Conservation (phyloP, 1,284 basidiomycete genomes). For the Puccinia horiana region DNA sequence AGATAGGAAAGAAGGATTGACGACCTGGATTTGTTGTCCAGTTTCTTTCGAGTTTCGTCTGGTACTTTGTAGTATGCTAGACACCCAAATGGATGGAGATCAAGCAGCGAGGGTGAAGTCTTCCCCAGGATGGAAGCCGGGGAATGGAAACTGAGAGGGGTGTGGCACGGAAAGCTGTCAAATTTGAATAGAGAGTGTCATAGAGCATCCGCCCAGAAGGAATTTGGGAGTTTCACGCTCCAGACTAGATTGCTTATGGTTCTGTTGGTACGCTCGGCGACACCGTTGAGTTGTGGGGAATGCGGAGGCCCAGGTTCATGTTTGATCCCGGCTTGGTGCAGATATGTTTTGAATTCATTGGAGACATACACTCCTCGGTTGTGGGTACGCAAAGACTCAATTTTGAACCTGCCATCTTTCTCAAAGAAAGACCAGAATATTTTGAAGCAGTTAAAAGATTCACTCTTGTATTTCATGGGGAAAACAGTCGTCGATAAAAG, state of each 20-base stretch:
- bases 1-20: slow-evolving; percentile 16
- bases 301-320: slow-evolving; percentile 59
- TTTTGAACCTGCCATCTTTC: slow-evolving; percentile 52
- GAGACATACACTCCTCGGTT: slow-evolving; percentile 54
- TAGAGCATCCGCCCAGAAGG: slow-evolving; percentile 10
- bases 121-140: not conserved
- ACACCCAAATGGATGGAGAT: not conserved
- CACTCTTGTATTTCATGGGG: slow-evolving; percentile 7
- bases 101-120: not conserved
- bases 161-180: not conserved
- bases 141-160: not conserved
- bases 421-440: slow-evolving; percentile 56
- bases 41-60: not conserved
- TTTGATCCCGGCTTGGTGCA: slow-evolving; percentile 56
- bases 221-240: not conserved
- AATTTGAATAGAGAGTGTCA: not conserved
- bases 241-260: slow-evolving; percentile 50
- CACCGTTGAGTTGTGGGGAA: slow-evolving; percentile 58
- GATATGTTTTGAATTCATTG: slow-evolving; percentile 54
- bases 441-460: slow-evolving; percentile 53
- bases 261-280: slow-evolving; percentile 55
- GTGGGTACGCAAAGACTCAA: slow-evolving; percentile 58
- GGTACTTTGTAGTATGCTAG: not conserved
- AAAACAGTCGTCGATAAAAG: not conserved
- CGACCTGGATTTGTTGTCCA: not conserved